Evolutionary conservation across 345 rosid genomes (phyloP).

Genomic region (Salix suchowensis): DNA sequence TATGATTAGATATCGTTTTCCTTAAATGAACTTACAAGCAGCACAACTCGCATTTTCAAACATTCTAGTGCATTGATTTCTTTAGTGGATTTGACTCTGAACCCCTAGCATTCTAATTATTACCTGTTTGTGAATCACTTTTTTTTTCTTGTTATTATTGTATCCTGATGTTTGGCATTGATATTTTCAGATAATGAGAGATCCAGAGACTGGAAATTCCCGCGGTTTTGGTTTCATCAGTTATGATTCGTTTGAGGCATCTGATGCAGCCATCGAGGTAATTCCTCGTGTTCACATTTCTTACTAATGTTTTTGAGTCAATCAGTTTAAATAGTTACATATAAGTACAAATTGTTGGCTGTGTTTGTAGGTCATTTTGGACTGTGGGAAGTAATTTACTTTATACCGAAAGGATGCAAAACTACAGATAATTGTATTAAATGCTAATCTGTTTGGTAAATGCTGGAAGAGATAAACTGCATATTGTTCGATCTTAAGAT

Average conservation of each 20-base stretch:
- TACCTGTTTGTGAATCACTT: background rate
- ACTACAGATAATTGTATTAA: background rate
- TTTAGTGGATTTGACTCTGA: background rate
- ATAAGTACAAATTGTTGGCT: background rate
- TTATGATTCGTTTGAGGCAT: constrained; percentile 96
- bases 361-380: background rate
- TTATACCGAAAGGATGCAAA: background rate
- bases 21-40: background rate
- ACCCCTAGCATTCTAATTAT: background rate
- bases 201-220: constrained; percentile 96
- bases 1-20: background rate
- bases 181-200: constrained; percentile 76
- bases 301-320: background rate
- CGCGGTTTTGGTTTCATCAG: constrained; percentile 98
- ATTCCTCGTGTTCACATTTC: background rate
- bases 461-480: background rate
- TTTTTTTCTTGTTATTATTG: background rate
- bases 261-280: constrained; percentile 99
- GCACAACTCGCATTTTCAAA: background rate
- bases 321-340: background rate
- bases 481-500: background rate
- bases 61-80: background rate
- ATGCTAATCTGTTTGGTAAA: background rate
- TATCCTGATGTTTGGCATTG: constrained; percentile 12
- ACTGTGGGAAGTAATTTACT: background rate